Evolutionary conservation across 1,139 yeast species (phyloP).

Genomic region (Yamadazyma pseudoaaseri): DNA sequence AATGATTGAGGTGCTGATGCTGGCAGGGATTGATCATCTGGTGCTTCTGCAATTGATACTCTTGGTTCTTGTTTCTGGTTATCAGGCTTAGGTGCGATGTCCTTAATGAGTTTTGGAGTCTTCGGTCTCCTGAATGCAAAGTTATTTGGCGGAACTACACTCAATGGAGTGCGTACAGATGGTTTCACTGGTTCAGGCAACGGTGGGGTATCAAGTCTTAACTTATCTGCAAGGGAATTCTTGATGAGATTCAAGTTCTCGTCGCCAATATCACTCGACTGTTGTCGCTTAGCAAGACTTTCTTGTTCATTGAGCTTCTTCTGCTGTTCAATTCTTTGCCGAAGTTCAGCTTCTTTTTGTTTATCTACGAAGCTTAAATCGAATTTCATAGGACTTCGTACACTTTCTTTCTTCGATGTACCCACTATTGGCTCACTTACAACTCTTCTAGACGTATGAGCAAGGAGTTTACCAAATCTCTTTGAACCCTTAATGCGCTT

Average conservation of each 20-base stretch:
- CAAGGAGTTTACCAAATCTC: conserved; percentile 35
- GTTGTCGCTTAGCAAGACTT: conserved; percentile 1
- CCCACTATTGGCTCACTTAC: conserved; percentile 28
- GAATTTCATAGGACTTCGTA: conserved; percentile 4
- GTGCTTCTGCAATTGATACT: not conserved
- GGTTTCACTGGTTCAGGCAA: not conserved
- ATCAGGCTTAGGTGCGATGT: not conserved
- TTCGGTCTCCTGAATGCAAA: conserved; percentile 18
- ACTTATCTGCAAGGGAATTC: not conserved
- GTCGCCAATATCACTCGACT: too few relatives aligned
- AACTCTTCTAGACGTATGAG: conserved; percentile 17
- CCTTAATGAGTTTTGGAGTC: conserved; percentile 9
- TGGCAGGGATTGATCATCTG: not conserved
- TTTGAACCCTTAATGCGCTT: conserved; percentile 28
- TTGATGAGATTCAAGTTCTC: conserved; percentile 1
- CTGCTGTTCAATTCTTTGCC: conserved; percentile 28
- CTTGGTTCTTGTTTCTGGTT: not conserved
- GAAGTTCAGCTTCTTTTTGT: conserved; percentile 25
- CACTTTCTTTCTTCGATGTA: not conserved
- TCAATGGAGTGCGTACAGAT: conserved; percentile 14
- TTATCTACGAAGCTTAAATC: conserved; percentile 12
- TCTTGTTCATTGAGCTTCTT: conserved; percentile 17
- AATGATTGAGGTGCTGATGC: not conserved
- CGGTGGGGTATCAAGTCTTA: not conserved
- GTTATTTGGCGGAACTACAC: conserved; percentile 10